Base-by-base conservation (phyloP, 768 basidiomycete genomes). In the Vararia minispora region DNA sequence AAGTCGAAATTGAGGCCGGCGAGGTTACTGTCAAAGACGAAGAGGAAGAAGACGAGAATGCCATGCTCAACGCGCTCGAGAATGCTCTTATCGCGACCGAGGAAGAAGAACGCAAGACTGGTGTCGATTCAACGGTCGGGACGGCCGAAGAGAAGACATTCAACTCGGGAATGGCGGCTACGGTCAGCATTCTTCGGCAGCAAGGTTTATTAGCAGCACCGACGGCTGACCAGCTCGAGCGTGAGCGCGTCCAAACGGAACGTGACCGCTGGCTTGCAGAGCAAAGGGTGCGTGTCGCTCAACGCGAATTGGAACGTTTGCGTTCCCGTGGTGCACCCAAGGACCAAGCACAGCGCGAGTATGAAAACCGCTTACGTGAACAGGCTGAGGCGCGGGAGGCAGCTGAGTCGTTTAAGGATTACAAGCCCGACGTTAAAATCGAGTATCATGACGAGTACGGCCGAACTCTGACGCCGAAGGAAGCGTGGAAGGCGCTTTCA, bases 361-460 rank as follows among this genome's bases (percentile, higher is more conserved):
- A 89, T 55, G 90, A 97, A 62, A 97, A 97, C 53, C 74, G 88
- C 40, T 58, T 80, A 43, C 76, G 94, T 17, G 94, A 98, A 52
- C 85, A 91, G 56, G 81, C 89, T 47, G 92, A 97, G 47, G 81
- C 89, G 5, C 72, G 86, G 28, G 74, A 86, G 14, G 72, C 73
- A 36, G 60, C 89, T 42, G 87, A 94, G 24, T 57, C 75, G 35
- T 99, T 83, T 72, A 88, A 82, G 62, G 73, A 79, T 55, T 99
- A 99, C 68, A 97, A 94, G 60, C 95, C 95, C 5, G 92, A 94
- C 60, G 70, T 99, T 51, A 88, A 94, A 47, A 87, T 98, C 52
- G 84, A 85, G 34, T 99, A 99, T 56, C 81, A 92, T 47, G 95
- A 99, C 54, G 94, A 99, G 58, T 88, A 89, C 55, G 95, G 95